phyloP scores from a whole-genome alignment of 2,329 filamentous ascomycete species.

The Calonectria naviculata region DNA sequence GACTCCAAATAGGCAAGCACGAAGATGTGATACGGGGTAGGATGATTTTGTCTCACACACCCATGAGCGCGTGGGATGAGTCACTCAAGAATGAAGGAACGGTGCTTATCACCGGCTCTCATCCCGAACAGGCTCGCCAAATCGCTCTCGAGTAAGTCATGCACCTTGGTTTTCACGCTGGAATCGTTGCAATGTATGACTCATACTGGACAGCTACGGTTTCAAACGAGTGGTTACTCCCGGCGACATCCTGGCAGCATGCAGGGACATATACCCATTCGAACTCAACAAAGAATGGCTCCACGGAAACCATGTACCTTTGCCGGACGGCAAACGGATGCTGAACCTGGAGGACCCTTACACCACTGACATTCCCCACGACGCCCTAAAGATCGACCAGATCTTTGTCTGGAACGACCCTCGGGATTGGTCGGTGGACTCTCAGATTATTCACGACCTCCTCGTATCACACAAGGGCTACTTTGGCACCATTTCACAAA shows the following conservation, averaged over 20 bases:
- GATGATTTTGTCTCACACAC: slow-evolving; percentile 87
- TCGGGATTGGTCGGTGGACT: slow-evolving; percentile 93
- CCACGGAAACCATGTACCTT: slow-evolving; percentile 40
- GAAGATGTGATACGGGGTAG: slow-evolving; percentile 48
- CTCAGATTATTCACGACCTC: slow-evolving; percentile 85
- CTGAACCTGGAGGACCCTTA: slow-evolving; percentile 45
- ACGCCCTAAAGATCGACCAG: slow-evolving; percentile 82
- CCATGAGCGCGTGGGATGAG: slow-evolving; percentile 72
- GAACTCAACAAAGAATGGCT: slow-evolving; percentile 54
- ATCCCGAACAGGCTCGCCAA: slow-evolving; percentile 72
- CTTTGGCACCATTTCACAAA: slow-evolving; percentile 80
- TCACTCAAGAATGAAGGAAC: slow-evolving; percentile 56
- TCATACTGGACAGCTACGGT: slow-evolving; percentile 62
- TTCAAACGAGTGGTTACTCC: slow-evolving; percentile 88
- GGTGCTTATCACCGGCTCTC: slow-evolving; percentile 79
- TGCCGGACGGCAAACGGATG: slow-evolving; percentile 49
- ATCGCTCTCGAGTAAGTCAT: slow-evolving; percentile 74
- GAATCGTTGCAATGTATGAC: background rate
- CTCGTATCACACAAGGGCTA: slow-evolving; percentile 83
- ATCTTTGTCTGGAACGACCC: slow-evolving; percentile 97
- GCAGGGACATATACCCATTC: slow-evolving; percentile 88
- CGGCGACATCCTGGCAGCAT: slow-evolving; percentile 80
- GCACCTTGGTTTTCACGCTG: slow-evolving; percentile 30
- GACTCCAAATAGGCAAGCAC: slow-evolving; percentile 44
- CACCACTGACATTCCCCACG: slow-evolving; percentile 47